phyloP scores from a whole-genome alignment of 75 land plant species.

The Selaginella tamariscina region DNA sequence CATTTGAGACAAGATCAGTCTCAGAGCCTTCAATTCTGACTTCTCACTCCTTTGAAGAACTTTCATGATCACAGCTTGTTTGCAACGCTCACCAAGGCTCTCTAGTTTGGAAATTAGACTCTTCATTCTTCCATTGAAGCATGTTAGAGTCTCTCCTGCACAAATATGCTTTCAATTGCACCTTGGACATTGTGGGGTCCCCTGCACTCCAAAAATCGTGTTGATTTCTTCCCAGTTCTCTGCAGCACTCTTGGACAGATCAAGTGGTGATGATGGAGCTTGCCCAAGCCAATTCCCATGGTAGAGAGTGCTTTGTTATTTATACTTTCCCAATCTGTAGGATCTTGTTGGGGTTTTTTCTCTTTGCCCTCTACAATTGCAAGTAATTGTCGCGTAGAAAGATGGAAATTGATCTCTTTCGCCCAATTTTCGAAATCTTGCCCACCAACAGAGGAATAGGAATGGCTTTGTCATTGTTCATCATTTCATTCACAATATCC shows the following conservation, averaged over 20 bases:
- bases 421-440: conserved; percentile 1
- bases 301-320: conserved; percentile 1
- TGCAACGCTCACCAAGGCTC: background rate
- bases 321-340: background rate
- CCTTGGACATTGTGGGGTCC: background rate
- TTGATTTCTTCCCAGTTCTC: background rate
- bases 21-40: background rate
- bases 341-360: conserved; percentile 1
- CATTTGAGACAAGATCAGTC: background rate
- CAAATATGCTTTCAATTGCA: background rate
- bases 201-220: background rate
- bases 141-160: background rate
- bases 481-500: background rate
- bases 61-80: conserved; percentile 1
- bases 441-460: conserved; percentile 1
- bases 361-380: conserved; percentile 3
- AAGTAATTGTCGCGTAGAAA: background rate
- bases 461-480: background rate
- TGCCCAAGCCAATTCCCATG: background rate
- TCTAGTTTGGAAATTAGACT: background rate
- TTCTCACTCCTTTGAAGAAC: conserved; percentile 1
- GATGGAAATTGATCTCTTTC: background rate
- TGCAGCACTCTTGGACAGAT: background rate
- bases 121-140: conserved; percentile 1
- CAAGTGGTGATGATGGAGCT: background rate